Percentiles rank a stretch among this genome's conserved stretches.
phyloP scores from a whole-genome alignment of 306 rosid species.

The Prunus mume region DNA sequence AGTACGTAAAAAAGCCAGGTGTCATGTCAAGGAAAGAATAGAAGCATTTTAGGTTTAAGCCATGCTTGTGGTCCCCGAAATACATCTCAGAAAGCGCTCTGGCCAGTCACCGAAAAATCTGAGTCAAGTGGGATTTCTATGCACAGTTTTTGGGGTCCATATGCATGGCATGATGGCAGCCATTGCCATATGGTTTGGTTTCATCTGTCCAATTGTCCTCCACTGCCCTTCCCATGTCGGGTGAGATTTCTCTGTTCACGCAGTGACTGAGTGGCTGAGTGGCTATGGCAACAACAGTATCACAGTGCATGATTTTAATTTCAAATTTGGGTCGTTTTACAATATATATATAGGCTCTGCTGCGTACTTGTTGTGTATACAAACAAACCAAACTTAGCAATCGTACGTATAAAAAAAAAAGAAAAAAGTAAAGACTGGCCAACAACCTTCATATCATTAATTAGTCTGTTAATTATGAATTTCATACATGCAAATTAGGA shows the following conservation, averaged over 20 bases:
- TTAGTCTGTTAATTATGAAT: background rate
- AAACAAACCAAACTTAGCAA: background rate
- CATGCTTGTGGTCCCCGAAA: constrained; percentile 37
- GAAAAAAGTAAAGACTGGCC: background rate
- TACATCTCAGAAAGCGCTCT: constrained; percentile 9
- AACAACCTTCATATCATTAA: background rate
- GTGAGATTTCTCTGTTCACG: background rate
- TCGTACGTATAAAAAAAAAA: background rate
- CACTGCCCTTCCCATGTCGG: constrained; percentile 7
- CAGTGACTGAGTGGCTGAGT: too few relatives aligned
- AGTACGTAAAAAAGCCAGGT: constrained; percentile 9
- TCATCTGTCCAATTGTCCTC: background rate
- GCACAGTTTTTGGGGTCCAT: constrained; percentile 2
- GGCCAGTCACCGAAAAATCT: constrained; percentile 9
- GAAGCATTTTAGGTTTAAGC: constrained; percentile 39
- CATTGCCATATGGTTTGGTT: background rate
- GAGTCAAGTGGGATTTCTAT: constrained; percentile 15
- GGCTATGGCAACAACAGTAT: too few relatives aligned
- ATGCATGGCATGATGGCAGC: background rate
- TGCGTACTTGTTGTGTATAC: background rate
- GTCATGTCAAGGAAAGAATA: constrained; percentile 33
- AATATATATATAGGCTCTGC: background rate
- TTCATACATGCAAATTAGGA: background rate
- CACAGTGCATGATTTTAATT: background rate
- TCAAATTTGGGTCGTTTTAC: background rate